phyloP scores from a whole-genome alignment of 2,329 filamentous ascomycete species.

The Trichophyton benhamiae region DNA sequence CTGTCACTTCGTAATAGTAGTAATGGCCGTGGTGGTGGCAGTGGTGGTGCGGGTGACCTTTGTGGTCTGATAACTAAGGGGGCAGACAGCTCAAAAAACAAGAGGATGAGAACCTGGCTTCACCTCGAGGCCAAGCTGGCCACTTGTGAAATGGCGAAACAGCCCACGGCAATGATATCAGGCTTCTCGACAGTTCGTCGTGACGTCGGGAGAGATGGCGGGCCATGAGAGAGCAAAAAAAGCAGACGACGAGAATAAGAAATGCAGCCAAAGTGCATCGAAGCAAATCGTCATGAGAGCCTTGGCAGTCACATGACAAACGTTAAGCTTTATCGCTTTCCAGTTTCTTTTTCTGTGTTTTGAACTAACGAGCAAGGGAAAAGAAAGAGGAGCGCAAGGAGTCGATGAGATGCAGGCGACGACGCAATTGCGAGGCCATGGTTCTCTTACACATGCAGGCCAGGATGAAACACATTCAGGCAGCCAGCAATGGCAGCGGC shows the following conservation, averaged over 20 bases:
- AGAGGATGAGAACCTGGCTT: not conserved
- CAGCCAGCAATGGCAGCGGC: not conserved
- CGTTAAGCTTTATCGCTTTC: not conserved
- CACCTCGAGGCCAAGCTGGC: constrained; percentile 14
- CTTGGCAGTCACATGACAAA: not conserved
- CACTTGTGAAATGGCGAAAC: constrained; percentile 25
- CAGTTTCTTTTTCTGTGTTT: not conserved
- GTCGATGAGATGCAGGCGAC: not conserved
- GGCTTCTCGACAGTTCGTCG: constrained; percentile 1
- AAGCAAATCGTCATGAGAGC: not conserved
- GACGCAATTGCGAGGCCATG: not conserved
- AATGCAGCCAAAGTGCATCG: too few relatives aligned
- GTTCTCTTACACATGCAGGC: not conserved
- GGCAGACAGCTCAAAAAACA: not conserved
- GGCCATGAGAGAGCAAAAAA: not conserved
- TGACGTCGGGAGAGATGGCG: not conserved
- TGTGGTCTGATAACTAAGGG: not conserved
- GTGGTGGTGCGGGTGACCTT: not conserved
- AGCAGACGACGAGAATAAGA: not conserved
- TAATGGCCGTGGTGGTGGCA: not conserved
- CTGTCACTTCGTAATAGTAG: not conserved
- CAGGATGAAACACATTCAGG: not conserved
- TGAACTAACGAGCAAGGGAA: not conserved
- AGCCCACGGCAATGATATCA: constrained; percentile 10
- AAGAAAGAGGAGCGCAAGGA: not conserved